phyloP scores from a whole-genome alignment of 306 rosid species.

The Cicer arietinum region DNA sequence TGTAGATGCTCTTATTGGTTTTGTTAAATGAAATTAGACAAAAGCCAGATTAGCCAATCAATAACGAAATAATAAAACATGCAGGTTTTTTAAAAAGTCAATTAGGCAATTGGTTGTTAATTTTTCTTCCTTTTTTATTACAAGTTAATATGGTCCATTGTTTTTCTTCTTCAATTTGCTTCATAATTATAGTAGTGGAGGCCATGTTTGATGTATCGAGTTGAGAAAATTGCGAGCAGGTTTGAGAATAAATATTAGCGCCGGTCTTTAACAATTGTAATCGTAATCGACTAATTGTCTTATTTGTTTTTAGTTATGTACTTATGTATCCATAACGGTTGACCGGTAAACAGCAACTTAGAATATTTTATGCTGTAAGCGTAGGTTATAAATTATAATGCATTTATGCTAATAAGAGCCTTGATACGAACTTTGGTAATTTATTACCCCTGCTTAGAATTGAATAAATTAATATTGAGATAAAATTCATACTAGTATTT shows the following conservation, averaged over 20 bases:
- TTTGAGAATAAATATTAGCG: too few relatives aligned
- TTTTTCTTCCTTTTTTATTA: not conserved
- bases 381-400: not conserved
- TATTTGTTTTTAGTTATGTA: not conserved
- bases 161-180: constrained; percentile 7
- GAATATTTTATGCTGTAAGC: not conserved
- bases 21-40: constrained; percentile 1
- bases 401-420: not conserved
- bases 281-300: too few relatives aligned
- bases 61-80: constrained; percentile 17
- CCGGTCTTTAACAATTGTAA: too few relatives aligned
- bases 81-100: not conserved
- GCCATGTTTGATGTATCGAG: not conserved
- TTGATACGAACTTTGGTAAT: not conserved
- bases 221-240: not conserved
- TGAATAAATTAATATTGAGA: not conserved
- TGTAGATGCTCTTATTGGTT: too few relatives aligned
- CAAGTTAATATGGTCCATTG: not conserved
- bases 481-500: not conserved
- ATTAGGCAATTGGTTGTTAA: not conserved
- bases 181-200: not conserved
- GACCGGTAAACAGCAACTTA: not conserved
- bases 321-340: not conserved
- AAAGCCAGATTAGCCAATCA: not conserved
- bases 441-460: not conserved